Evolutionary conservation across 371 early-diverging fungal genomes (phyloP).

Genomic region (Circinella minor): DNA sequence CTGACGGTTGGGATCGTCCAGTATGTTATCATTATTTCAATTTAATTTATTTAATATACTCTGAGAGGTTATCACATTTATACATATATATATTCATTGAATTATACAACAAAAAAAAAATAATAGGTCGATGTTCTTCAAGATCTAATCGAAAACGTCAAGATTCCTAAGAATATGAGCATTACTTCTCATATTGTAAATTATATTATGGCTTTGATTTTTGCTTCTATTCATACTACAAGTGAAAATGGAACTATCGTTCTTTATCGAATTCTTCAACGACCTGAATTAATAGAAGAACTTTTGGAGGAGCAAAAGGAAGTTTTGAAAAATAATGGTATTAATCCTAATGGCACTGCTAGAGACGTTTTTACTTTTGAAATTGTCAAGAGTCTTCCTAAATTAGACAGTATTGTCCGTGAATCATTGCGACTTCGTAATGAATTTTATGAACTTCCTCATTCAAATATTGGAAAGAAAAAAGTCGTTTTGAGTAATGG

Average conservation of each 20-base stretch:
- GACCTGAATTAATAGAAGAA: constrained; percentile 44
- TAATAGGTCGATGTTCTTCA: background rate
- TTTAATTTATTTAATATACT: too few species aligned
- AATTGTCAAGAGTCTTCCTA: constrained; percentile 39
- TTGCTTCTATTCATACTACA: constrained; percentile 50
- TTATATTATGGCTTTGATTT: constrained; percentile 31
- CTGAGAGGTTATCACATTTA: too few species aligned
- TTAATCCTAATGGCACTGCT: constrained; percentile 11
- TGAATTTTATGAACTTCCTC: constrained; percentile 28
- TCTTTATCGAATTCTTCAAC: constrained; percentile 44
- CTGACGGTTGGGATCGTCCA: constrained; percentile 17
- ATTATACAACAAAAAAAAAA: background rate
- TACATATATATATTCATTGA: background rate
- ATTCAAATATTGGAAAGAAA: constrained; percentile 31
- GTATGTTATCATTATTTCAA: constrained; percentile 6
- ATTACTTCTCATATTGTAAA: constrained; percentile 3
- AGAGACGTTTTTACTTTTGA: constrained; percentile 30
- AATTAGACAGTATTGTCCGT: constrained; percentile 56
- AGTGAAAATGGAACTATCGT: constrained; percentile 39
- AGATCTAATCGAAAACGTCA: background rate
- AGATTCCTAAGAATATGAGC: background rate
- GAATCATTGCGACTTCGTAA: constrained; percentile 44
- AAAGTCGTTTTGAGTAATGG: constrained; percentile 46
- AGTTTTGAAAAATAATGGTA: constrained; percentile 26
- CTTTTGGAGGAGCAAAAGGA: constrained; percentile 48